Percentiles rank a stretch among this genome's conserved stretches.
Evolutionary conservation across 805 yeast species (phyloP).

Genomic region (Kuraishia capsulata): DNA sequence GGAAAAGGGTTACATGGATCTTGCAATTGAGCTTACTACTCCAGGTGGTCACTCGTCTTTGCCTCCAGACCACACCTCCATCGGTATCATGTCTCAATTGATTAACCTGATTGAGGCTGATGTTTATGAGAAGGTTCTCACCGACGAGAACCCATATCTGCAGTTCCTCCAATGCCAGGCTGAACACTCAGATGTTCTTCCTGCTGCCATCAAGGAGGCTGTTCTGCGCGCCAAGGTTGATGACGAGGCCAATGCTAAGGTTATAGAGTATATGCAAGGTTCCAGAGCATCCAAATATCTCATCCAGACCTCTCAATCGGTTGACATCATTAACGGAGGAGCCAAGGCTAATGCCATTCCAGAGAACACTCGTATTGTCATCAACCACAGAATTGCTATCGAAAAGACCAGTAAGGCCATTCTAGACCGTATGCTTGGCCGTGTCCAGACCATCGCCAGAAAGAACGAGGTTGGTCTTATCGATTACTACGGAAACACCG

Average conservation of each 20-base stretch:
- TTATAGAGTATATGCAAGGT: conserved; percentile 19
- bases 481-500: conserved; percentile 19
- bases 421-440: conserved; percentile 24
- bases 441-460: conserved; percentile 32
- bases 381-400: conserved; percentile 56
- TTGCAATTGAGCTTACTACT: conserved; percentile 38
- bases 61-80: conserved; percentile 75
- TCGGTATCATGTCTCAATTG: conserved; percentile 59
- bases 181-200: conserved; percentile 27
- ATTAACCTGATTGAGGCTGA: conserved; percentile 43
- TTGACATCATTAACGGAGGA: conserved; percentile 60
- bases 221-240: conserved; percentile 27
- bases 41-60: conserved; percentile 76
- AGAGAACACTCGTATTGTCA: conserved; percentile 39
- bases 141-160: conserved; percentile 48
- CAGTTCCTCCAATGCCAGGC: conserved; percentile 53
- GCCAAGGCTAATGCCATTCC: conserved; percentile 69
- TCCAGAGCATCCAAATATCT: conserved; percentile 24
- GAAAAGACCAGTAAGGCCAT: conserved; percentile 40
- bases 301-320: conserved; percentile 54
- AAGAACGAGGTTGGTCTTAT: conserved; percentile 38
- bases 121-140: conserved; percentile 39
- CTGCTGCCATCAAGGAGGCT: conserved; percentile 13
- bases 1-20: conserved; percentile 46
- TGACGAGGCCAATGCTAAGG: conserved; percentile 22